These are phyloP conservation scores for Pelargonium fulgidum DNA, from an alignment of 441 rosid genomes.

Conservation along the genomic window DNA sequence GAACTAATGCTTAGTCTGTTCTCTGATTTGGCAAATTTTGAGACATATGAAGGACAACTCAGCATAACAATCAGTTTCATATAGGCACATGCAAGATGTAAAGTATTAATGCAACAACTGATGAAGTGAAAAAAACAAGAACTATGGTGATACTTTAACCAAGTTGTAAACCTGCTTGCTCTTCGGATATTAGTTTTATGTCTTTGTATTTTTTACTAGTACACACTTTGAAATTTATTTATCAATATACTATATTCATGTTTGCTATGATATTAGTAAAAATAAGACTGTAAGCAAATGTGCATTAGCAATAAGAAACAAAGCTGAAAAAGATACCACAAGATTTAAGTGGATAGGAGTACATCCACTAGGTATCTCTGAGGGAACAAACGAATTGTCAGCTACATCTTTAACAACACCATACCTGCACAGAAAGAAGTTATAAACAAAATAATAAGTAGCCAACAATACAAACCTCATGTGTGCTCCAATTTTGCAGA, in stretches of 20 bases:
- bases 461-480: slow-evolving; percentile 12
- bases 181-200: too few species aligned
- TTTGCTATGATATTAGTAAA: background rate
- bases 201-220: background rate
- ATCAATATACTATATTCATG: background rate
- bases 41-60: too few species aligned
- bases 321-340: slow-evolving; percentile 47
- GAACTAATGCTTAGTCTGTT: too few species aligned
- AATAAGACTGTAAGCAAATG: background rate
- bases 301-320: background rate
- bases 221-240: background rate
- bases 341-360: slow-evolving; percentile 77
- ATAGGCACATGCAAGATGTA: too few species aligned
- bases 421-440: slow-evolving; percentile 45
- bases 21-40: too few species aligned
- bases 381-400: slow-evolving; percentile 31
- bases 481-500: background rate
- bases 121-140: too few species aligned
- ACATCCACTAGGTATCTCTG: slow-evolving; percentile 53
- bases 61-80: too few species aligned
- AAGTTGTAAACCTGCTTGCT: too few species aligned
- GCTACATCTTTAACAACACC: slow-evolving; percentile 43
- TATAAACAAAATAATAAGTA: background rate
- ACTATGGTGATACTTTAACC: too few species aligned
- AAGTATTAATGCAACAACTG: too few species aligned